A percentile compares a stretch with the other conserved stretches of the same genome.
These are phyloP conservation scores for Cladosporium phlei DNA, from an alignment of 2,329 filamentous ascomycete genomes.

Conservation along the genomic window DNA sequence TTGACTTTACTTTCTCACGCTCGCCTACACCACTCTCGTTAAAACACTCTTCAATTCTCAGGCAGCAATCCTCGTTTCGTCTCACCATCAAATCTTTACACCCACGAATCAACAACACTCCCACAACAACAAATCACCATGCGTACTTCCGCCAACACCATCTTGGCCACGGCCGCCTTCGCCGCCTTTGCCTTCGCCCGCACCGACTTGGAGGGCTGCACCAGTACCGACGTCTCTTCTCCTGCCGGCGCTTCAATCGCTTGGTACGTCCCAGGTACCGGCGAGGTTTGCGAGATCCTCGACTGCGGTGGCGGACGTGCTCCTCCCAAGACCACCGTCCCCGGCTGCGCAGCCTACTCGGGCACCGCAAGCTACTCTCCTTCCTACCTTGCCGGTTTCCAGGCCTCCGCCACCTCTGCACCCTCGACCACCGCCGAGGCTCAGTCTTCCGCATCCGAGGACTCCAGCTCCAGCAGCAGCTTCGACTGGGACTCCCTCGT, in stretches of 20 bases:
- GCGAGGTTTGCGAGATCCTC: slow-evolving; percentile 59
- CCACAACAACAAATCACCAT: slow-evolving; percentile 15
- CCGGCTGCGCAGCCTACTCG: slow-evolving; percentile 54
- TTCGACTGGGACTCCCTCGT: slow-evolving; percentile 15
- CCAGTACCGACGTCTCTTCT: slow-evolving; percentile 34
- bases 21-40: neutral
- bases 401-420: slow-evolving; percentile 17
- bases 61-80: too few relatives aligned
- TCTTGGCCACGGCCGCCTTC: slow-evolving; percentile 26
- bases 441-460: slow-evolving; percentile 3
- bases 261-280: slow-evolving; percentile 59
- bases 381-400: slow-evolving; percentile 41
- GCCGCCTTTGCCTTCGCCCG: slow-evolving; percentile 29
- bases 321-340: slow-evolving; percentile 56
- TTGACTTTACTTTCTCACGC: neutral
- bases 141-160: slow-evolving; percentile 23
- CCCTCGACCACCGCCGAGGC: slow-evolving; percentile 12
- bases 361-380: slow-evolving; percentile 55
- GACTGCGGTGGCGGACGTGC: slow-evolving; percentile 66
- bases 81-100: too few relatives aligned
- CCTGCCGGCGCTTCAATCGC: slow-evolving; percentile 45
- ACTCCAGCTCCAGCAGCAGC: neutral
- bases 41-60: neutral
- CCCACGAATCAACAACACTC: neutral
- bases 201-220: slow-evolving; percentile 42